Evolutionary conservation across 306 rosid genomes (phyloP), one percentile per base, ranked within the genome.

Genomic region (Medicago lupulina): DNA sequence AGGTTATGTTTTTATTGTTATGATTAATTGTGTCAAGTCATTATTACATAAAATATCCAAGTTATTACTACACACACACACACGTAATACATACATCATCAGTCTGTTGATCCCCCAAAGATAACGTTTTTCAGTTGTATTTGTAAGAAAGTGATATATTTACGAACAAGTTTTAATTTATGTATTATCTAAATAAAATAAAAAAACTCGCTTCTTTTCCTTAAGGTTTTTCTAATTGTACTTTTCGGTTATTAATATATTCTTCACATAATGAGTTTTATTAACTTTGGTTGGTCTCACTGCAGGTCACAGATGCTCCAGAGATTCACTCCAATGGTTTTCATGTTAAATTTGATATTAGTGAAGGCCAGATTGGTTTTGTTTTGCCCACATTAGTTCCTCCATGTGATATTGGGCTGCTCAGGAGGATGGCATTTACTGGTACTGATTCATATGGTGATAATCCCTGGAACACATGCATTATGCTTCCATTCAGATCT

Each of bases 301-400:
- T 87, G 79, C 90, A 94, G 98, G 87, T 94, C 76, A 92, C 98
- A 38, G 96, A 94, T 87, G 90, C 93, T 82, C 98, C 98, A 31
- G 96, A 94, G 87, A 94, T 94, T 83, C 98, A 94, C 84, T 94
- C 98, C 72, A 92, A 94, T 79, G 97, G 98, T 34, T 94, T 94
- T 79, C 98, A 94, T 84, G 86, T 90, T 76, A 94, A 94, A 89
- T 94, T 94, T 86, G 98, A 92, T 81, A 88, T 89, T 54, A 86
- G 95, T 75, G 96, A 94, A 82, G 98, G 95, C 40, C 97, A 94
- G 81, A 92, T 94, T 84, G 98, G 98, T 80, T 94, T 94, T 85
- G 93, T 94, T 84, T 83, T 94, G 87, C 98, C 98, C 49, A 86
- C 98, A 64, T 58, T 82, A 23, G 79, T 94, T 71, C 90, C 96